Evolutionary conservation across 192 early-diverging fungal genomes (phyloP).

Genomic region (Coemansia nantahalensis): DNA sequence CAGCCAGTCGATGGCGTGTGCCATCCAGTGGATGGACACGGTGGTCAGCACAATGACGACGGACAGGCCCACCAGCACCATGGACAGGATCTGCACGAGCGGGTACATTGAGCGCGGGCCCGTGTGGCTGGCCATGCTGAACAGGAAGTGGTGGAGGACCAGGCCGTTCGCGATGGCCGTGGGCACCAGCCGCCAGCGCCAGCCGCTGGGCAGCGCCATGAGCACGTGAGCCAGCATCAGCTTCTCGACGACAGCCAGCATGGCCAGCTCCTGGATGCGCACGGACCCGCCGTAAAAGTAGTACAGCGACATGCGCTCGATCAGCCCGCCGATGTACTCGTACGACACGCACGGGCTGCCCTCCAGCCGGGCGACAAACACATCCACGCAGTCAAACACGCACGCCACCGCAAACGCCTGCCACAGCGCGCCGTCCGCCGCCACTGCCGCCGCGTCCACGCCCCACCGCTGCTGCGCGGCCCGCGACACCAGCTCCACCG

Average conservation of each 20-base stretch:
- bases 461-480: conserved; percentile 19
- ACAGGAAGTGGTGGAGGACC: conserved; percentile 38
- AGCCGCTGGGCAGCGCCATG: conserved; percentile 28
- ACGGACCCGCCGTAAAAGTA: conserved; percentile 47
- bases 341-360: conserved; percentile 51
- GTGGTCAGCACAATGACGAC: conserved; percentile 37
- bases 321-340: conserved; percentile 45
- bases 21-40: conserved; percentile 30
- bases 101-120: conserved; percentile 31
- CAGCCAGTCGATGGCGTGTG: conserved; percentile 23
- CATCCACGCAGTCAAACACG: conserved; percentile 47
- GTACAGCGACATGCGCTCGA: conserved; percentile 49
- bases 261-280: conserved; percentile 47
- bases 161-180: conserved; percentile 27
- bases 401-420: conserved; percentile 27
- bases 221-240: conserved; percentile 30
- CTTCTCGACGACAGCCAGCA: conserved; percentile 31
- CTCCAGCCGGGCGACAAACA: conserved; percentile 50
- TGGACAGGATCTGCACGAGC: conserved; percentile 43
- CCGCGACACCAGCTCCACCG: conserved; percentile 6
- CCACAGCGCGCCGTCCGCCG: conserved; percentile 28
- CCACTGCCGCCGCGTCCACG: background rate
- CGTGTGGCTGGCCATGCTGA: conserved; percentile 25
- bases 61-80: conserved; percentile 26
- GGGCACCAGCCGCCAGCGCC: conserved; percentile 50